Base-by-base conservation (phyloP, 176 grass and related monocot genomes). In the Puya raimondii region DNA sequence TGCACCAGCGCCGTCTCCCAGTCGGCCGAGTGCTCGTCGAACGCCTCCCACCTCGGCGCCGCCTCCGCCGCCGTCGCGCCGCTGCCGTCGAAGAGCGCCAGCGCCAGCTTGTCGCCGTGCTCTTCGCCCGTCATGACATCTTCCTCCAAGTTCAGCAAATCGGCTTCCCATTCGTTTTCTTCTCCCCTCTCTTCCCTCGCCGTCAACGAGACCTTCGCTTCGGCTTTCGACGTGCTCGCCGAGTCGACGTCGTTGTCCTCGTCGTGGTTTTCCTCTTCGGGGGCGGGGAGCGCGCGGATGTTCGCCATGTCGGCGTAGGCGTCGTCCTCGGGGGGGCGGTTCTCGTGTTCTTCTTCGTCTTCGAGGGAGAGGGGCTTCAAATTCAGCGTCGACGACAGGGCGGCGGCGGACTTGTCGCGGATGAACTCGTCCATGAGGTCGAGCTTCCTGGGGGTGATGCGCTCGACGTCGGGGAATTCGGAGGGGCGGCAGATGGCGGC, bases 361-460 rank as follows among this genome's bases (percentile, higher is more conserved):
- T 64, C 57, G 57, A 42, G 9, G 82, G n/a, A 51, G 9, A 64
- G 71, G 15, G 9, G 71, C 49, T 23, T 11, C 16, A 54, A 0
- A 54, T 9, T 65, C 16, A n/a, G 58, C 17, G 10, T 54, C 25
- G 9, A 48, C 56, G 53, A 42, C 33, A 7, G 33, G 33, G 33
- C 33, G 33, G 33, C 33, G 12, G 49, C 10, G 5, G 42, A 61
- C 68, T 82, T 86, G 29, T 99, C 87, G 42, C 78, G 74, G 70
- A 99, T 80, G 61, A 90, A 99, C 15, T 91, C 94, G 27, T 99
- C 85, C 89, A 99, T 93, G 71, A 91, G 77, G 48, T 91, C 75
- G 12, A 99, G 84, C 86, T 84, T 90, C 74, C 88, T 84, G 27
- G 86, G 64, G 26, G 89, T 85, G 68, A 99, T 77, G 48, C 70